phyloP scores from a whole-genome alignment of 805 yeast species.

The Starmerella cellae region DNA sequence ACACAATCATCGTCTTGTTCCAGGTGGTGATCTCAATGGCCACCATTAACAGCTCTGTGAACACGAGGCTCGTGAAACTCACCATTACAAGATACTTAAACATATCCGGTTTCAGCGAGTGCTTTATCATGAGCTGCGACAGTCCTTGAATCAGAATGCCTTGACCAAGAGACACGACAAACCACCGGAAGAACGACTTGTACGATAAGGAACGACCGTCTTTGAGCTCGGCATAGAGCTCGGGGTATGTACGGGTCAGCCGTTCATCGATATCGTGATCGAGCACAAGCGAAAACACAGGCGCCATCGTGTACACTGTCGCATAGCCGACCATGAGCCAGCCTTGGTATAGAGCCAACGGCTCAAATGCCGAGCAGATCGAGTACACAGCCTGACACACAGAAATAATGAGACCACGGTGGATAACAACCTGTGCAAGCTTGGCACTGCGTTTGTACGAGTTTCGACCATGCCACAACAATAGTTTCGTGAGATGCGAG shows the following conservation, averaged over 20 bases:
- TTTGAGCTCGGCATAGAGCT: conserved; percentile 81
- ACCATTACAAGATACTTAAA: conserved; percentile 74
- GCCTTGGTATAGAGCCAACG: conserved; percentile 87
- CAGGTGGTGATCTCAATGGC: conserved; percentile 86
- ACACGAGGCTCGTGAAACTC: conserved; percentile 62
- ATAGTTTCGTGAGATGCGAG: conserved; percentile 68
- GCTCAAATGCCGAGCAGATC: conserved; percentile 75
- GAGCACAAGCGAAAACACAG: conserved; percentile 82
- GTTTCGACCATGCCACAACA: conserved; percentile 97
- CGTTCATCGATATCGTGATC: conserved; percentile 86
- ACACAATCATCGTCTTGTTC: conserved; percentile 61
- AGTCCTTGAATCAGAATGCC: conserved; percentile 75
- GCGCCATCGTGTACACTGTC: conserved; percentile 94
- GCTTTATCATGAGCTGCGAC: conserved; percentile 52
- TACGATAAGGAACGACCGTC: conserved; percentile 78
- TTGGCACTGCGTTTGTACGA: conserved; percentile 93
- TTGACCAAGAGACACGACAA: conserved; percentile 75
- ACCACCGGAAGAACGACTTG: conserved; percentile 84
- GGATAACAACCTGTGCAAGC: conserved; percentile 89
- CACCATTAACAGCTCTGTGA: conserved; percentile 87
- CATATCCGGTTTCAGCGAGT: conserved; percentile 31
- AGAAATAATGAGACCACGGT: conserved; percentile 85
- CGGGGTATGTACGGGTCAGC: conserved; percentile 83
- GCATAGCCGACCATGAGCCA: conserved; percentile 98
- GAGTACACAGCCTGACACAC: conserved; percentile 93